Conservation (phyloP, 495 filamentous ascomycete genomes). For the Aspergillus sclerotiicarbonarius region DNA sequence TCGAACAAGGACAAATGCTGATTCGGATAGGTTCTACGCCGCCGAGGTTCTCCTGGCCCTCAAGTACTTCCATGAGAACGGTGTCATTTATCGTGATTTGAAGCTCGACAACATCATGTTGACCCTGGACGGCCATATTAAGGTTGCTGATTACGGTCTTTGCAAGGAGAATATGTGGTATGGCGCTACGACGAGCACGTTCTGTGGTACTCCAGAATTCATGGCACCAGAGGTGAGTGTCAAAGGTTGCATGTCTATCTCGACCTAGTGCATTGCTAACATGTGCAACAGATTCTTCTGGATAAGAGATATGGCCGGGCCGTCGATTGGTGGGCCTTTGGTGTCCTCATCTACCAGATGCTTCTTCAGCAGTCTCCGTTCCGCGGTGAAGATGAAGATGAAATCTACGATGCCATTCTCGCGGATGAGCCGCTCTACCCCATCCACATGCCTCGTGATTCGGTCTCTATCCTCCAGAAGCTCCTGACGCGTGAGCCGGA, state of each 20-base stretch:
- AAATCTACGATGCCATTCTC: constrained; percentile 99
- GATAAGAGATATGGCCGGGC: constrained; percentile 98
- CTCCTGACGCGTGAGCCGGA: constrained; percentile 94
- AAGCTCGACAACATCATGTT: constrained; percentile 99
- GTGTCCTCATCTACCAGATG: constrained; percentile 99
- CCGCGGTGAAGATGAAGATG: constrained; percentile 98
- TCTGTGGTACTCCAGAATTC: constrained; percentile 98
- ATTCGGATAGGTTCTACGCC: constrained; percentile 79
- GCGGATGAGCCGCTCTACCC: constrained; percentile 97
- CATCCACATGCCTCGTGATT: constrained; percentile 98
- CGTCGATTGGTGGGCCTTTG: constrained; percentile 99
- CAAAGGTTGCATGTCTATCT: neutral
- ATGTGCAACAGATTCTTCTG: constrained; percentile 72
- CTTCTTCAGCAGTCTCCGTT: constrained; percentile 98
- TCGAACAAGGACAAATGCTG: neutral
- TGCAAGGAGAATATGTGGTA: constrained; percentile 99
- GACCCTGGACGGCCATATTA: constrained; percentile 95
- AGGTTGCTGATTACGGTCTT: constrained; percentile 96
- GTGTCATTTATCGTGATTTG: constrained; percentile 98
- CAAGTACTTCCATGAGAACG: constrained; percentile 99
- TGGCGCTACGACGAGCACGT: constrained; percentile 92
- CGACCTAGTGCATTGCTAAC: constrained; percentile 14
- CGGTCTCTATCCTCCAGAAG: constrained; percentile 96
- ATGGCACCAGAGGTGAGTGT: constrained; percentile 91
- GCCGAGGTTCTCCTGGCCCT: constrained; percentile 95